phyloP scores from a whole-genome alignment of 176 grass and related monocot genomes.

The Carex pumila region DNA sequence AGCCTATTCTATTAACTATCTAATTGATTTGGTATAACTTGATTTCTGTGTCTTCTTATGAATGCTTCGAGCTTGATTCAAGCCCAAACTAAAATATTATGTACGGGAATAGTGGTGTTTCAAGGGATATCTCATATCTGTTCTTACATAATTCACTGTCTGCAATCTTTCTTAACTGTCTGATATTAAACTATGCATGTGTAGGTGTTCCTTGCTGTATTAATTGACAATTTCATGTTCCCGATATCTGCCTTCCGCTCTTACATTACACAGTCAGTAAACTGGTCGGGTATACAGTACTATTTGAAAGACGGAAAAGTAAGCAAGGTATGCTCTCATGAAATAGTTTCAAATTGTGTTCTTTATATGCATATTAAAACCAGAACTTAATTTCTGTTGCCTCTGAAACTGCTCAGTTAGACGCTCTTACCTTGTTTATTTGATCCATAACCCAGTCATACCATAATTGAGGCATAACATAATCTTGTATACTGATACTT shows the following conservation, averaged over 20 bases:
- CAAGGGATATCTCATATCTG: not conserved
- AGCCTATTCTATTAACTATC: not conserved
- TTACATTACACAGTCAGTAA: slow-evolving; percentile 82
- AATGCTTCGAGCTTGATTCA: not conserved
- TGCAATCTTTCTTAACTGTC: not conserved
- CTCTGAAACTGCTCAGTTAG: not conserved
- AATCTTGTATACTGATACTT: slow-evolving; percentile 12
- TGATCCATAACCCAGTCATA: not conserved
- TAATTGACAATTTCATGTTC: slow-evolving; percentile 94
- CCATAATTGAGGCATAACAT: not conserved
- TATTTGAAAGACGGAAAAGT: slow-evolving; percentile 90
- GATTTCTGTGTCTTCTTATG: not conserved
- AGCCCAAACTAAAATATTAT: not conserved
- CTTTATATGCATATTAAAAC: not conserved
- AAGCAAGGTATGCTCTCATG: slow-evolving; percentile 54
- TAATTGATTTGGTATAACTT: not conserved
- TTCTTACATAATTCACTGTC: not conserved
- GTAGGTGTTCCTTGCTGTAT: slow-evolving; percentile 83
- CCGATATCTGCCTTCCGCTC: slow-evolving; percentile 69
- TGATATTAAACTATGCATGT: slow-evolving; percentile 11
- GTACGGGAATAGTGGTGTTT: not conserved
- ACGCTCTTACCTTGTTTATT: not conserved
- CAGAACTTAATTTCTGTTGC: not conserved
- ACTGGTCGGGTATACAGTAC: slow-evolving; percentile 94
- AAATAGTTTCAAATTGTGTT: not conserved